These are phyloP conservation scores for Epichloe sylvatica DNA, from an alignment of 2,329 filamentous ascomycete species.

Conservation along the genomic window DNA sequence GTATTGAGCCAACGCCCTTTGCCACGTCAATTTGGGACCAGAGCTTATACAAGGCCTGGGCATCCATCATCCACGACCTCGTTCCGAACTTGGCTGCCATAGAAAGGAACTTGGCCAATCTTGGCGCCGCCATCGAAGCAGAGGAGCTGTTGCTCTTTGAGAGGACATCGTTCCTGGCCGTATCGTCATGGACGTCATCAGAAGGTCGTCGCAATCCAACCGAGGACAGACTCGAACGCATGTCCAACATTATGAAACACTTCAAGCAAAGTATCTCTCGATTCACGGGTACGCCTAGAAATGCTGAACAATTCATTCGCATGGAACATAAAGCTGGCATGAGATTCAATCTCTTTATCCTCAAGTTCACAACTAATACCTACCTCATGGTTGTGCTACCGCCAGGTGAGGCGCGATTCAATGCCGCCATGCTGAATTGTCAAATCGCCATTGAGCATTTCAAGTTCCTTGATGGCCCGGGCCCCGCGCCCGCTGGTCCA, in stretches of 20 bases:
- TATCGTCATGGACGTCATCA: slow-evolving; percentile 76
- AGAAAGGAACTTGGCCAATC: slow-evolving; percentile 67
- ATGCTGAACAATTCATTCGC: slow-evolving; percentile 65
- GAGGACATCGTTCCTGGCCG: slow-evolving; percentile 86
- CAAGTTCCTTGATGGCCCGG: slow-evolving; percentile 45
- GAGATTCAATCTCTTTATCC: slow-evolving; percentile 84
- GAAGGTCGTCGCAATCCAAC: slow-evolving; percentile 71
- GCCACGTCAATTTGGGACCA: slow-evolving; percentile 98
- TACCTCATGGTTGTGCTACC: slow-evolving; percentile 88
- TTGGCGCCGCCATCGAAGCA: slow-evolving; percentile 77
- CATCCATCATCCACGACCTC: slow-evolving; percentile 90
- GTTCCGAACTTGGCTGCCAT: slow-evolving; percentile 89
- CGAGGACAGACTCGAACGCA: slow-evolving; percentile 80
- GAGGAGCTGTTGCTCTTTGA: slow-evolving; percentile 93
- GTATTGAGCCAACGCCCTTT: slow-evolving; percentile 67
- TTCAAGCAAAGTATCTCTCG: slow-evolving; percentile 78
- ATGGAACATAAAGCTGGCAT: slow-evolving; percentile 66
- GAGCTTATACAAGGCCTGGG: slow-evolving; percentile 95
- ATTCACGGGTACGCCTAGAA: slow-evolving; percentile 67
- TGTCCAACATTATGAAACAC: slow-evolving; percentile 95
- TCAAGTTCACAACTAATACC: slow-evolving; percentile 93
- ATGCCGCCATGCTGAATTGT: slow-evolving; percentile 80
- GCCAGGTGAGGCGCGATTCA: slow-evolving; percentile 81
- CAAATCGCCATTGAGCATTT: slow-evolving; percentile 77
- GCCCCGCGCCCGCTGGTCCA: slow-evolving; percentile 12